These are phyloP conservation scores for Xylaria arbuscula DNA, from an alignment of 2,329 filamentous ascomycete genomes.

Conservation along the genomic window DNA sequence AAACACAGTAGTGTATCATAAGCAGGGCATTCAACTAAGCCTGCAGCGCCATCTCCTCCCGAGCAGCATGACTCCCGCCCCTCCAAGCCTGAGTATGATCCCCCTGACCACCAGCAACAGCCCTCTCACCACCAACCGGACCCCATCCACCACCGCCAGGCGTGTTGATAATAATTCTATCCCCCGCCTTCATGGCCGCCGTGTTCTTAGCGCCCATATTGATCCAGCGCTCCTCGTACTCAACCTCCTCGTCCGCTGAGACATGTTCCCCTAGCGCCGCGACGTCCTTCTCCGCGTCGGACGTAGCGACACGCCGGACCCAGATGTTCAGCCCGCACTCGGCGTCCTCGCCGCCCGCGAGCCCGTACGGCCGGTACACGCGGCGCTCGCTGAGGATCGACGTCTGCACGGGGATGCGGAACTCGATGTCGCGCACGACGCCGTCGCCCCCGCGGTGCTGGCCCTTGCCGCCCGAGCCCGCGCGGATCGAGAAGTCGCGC, in stretches of 20 bases:
- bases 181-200: conserved; percentile 78
- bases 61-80: conserved; percentile 66
- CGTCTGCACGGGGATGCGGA: conserved; percentile 75
- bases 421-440: conserved; percentile 78
- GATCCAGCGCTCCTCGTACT: conserved; percentile 71
- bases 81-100: conserved; percentile 68
- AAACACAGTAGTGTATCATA: conserved; percentile 6
- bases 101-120: conserved; percentile 54
- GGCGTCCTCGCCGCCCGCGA: conserved; percentile 84
- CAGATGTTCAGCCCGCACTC: conserved; percentile 86
- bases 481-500: conserved; percentile 71
- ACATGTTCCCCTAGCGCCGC: conserved; percentile 36
- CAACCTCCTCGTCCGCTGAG: conserved; percentile 45
- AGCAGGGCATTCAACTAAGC: conserved; percentile 44
- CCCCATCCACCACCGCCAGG: conserved; percentile 86
- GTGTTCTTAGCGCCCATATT: conserved; percentile 85
- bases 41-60: conserved; percentile 70
- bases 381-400: conserved; percentile 78
- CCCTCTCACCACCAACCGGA: conserved; percentile 65
- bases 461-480: conserved; percentile 69
- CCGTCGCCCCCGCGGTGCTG: conserved; percentile 75
- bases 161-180: conserved; percentile 80
- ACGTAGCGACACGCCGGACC: conserved; percentile 77
- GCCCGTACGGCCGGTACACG: conserved; percentile 80
- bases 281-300: conserved; percentile 58